Evolutionary conservation across 2,329 filamentous ascomycete genomes (phyloP), one percentile per base, ranked within the genome.

Genomic region (Hypoxylon sp.): DNA sequence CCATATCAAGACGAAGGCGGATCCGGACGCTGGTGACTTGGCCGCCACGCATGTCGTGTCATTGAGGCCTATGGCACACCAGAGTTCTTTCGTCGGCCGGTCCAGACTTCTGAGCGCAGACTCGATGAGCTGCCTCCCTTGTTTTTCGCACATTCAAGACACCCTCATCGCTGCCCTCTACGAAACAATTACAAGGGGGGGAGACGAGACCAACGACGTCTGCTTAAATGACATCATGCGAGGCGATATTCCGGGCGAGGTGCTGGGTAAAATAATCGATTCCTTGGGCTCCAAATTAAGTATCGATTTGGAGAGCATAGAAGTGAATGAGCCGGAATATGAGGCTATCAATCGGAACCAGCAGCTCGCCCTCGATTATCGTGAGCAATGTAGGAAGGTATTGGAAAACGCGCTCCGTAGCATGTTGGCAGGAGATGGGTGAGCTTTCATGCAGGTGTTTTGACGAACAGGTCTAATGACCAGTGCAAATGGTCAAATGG

Each of bases 111-210:
- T 73, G 53, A 68, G 72, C 4, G 73, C 79, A 2, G 68, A 74
- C n/a, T 69, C 78, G 4, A 60, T 73, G n/a, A 62, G 72, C 0
- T 72, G 79, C 0, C 73, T 82, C 2, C 74, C 77, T 1, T 78
- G 78, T 3, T 85, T 87, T 56, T 76, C 79, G 4, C 82, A 86
- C 61, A 79, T 87, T 6, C 84, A 87, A 70, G 83, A 84, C 50
- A 80, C 81, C 5, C 82, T 88, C 71, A 77, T 86, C 4, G 82
- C 82, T 76, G 82, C 86, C 57, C 79, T 88, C 0, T 78, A 78
- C 75, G 57, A 79, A 73, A n/a, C 73, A 70, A 40, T 77, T 74
- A 51, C 75, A 4, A 69, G 56, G 36, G 66, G 54, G 4, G 59
- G 44, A 2, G 64, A 61, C 0, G 69, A 60, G 4, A 54, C 53